Evolutionary conservation across 2,329 filamentous ascomycete species (phyloP).

Genomic region (Dactylella cylindrospora): DNA sequence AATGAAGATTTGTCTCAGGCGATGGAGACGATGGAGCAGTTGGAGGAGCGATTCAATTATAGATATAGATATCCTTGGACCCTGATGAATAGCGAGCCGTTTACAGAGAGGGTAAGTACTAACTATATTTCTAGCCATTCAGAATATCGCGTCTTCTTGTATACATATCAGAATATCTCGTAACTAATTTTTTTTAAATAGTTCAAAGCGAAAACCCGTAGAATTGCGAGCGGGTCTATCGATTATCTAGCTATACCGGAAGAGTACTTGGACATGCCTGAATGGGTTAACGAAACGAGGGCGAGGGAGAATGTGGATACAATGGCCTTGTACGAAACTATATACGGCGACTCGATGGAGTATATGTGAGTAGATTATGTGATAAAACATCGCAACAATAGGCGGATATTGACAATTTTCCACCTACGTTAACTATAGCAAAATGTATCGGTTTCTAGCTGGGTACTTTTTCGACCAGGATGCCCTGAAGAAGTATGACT

Average conservation of each 20-base stretch:
- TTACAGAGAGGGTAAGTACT: slow-evolving; percentile 45
- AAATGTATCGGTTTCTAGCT: slow-evolving; percentile 44
- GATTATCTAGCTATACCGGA: slow-evolving; percentile 46
- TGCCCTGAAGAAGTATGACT: slow-evolving; percentile 43
- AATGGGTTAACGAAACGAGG: slow-evolving; percentile 41
- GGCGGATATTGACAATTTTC: neutral
- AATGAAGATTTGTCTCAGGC: slow-evolving; percentile 45
- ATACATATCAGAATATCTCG: neutral
- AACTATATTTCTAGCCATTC: neutral
- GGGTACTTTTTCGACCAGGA: slow-evolving; percentile 47
- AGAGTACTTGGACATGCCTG: slow-evolving; percentile 45
- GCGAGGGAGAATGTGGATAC: slow-evolving; percentile 40
- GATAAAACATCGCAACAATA: slow-evolving; percentile 18
- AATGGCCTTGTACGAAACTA: slow-evolving; percentile 42
- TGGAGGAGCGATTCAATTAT: slow-evolving; percentile 48
- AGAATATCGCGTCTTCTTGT: neutral
- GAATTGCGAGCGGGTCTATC: slow-evolving; percentile 46
- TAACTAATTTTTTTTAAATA: slow-evolving; percentile 1
- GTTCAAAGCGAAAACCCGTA: slow-evolving; percentile 46
- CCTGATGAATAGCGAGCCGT: slow-evolving; percentile 47
- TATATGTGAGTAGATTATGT: slow-evolving; percentile 44
- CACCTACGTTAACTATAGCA: neutral
- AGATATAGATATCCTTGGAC: slow-evolving; percentile 48
- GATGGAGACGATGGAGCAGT: slow-evolving; percentile 44
- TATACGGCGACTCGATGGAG: slow-evolving; percentile 45